Base-by-base conservation (phyloP, 2,329 filamentous ascomycete genomes). In the Mycogone perniciosa region DNA sequence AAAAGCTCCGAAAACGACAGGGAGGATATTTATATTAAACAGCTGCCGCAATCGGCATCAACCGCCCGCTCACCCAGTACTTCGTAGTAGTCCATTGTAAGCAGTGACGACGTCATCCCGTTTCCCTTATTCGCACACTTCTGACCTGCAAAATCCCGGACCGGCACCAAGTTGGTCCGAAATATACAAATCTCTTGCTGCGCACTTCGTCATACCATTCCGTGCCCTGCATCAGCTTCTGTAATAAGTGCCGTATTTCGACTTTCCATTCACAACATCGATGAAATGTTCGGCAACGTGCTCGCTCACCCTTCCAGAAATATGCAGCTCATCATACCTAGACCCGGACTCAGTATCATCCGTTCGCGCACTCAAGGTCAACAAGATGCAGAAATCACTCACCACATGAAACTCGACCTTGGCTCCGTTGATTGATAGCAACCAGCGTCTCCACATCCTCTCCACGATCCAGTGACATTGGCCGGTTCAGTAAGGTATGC, bases 321-420 rank as follows among this genome's bases (percentile, higher is more conserved):
- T 85, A 69, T 92, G 88, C 62, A 91, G 64, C 62, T 83, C 79
- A 66, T 92, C 86, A 59, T 76, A 77, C 69, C 69, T 71, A 27
- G 29, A 11, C 13, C 5, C n/a, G 4, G 13, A 6, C 42, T 54
- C 41, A 50, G 40, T 31, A 42, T 30, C n/a, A 13, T 9, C 10
- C 5, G 4, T 29, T 6, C 10, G 10, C 26, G 6, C 11, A 33
- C 10, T 20, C 4, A 10, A 5, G 26, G 27, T 46, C 34, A 53
- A 31, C 20, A 33, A 9, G 6, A 20, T 39, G 38, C n/a, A 9
- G 29, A 11, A 20, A 41, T 27, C 10, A 60, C 62, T 53, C 42
- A 87, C 85, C 86, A 91, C 63, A 89, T 57, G 63, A 80, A 91
- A 42, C 78, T 82, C 57, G 85, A 79, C 33, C 43, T 29, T 26